Base-by-base conservation (phyloP, 805 yeast species). In the Isabelozyma gotoi region DNA sequence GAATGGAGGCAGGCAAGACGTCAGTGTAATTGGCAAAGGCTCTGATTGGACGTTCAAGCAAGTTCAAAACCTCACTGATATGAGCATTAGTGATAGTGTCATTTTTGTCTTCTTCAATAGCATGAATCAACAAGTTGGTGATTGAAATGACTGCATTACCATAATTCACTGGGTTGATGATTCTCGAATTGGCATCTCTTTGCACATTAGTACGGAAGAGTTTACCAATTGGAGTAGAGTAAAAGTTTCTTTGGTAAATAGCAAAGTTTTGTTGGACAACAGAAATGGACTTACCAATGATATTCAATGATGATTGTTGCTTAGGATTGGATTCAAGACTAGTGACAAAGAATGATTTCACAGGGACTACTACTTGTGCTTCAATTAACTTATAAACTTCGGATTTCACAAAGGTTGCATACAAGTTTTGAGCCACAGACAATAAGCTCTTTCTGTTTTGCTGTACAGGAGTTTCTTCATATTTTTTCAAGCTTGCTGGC, bases 131-230 rank as follows among this genome's bases (percentile, higher is more conserved):
- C 43, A 84, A 66, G 40, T 83, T 74, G 2, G 88, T 65, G 10
- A 85, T 59, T 2, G 86, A 73, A 39, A 84, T 76, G 15, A 84
- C 78, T 0, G 88, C 78, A 55, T 84, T 81, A 4, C 87, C 87
- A 43, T 76, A 69, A 41, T 73, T 68, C 4, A 68, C 77, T 0
- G 88, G 81, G 40, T 82, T 74, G n/a, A 81, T 73, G 2, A 83
- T 72, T 31, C 88, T 63, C 17, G 78, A 73, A 46, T 80, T 81
- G 0, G 88, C 77, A 49, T 83, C 88, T 52, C 79, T 65, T 41
- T 67, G 62, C 20, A 74, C 44, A 0, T 78, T 65, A 2, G 57
- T 60, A 24, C 74, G 52, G 51, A 78, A 68, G 14, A 67, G 48
- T 1, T 54, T 41, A 4, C 80, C 80, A 1, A 63, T 15, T 7